Conservation (phyloP, 192 early-diverging fungal species). For the Lobosporangium transversale region DNA sequence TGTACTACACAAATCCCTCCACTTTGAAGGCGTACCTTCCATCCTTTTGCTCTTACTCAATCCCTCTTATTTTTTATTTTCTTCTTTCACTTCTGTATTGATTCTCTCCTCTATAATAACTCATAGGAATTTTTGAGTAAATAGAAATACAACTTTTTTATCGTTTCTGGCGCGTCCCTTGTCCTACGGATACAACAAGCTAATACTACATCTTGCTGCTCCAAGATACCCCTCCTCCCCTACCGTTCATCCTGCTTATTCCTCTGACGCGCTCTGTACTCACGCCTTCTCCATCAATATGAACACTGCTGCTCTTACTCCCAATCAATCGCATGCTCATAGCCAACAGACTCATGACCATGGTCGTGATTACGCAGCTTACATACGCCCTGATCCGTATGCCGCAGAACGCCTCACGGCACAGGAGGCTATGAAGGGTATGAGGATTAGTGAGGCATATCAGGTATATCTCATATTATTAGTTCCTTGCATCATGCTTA, state of each 20-base stretch:
- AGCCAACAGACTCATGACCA: not conserved
- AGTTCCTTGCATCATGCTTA: not conserved
- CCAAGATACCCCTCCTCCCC: too few relatives aligned
- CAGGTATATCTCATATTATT: slow-evolving; percentile 15
- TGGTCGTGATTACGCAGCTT: slow-evolving; percentile 10
- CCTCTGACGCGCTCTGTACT: too few relatives aligned
- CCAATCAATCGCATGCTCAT: slow-evolving; percentile 1
- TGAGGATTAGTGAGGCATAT: slow-evolving; percentile 40
- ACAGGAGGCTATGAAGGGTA: slow-evolving; percentile 49
- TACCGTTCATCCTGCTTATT: too few relatives aligned
- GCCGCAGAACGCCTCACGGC: slow-evolving; percentile 33
- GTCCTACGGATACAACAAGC: too few relatives aligned
- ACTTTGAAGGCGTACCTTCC: too few relatives aligned
- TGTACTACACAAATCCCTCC: too few relatives aligned
- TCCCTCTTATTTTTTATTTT: not conserved
- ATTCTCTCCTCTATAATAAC: too few relatives aligned
- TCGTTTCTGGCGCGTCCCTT: too few relatives aligned
- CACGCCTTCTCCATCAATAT: slow-evolving; percentile 8
- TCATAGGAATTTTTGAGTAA: too few relatives aligned
- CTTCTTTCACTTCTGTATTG: slow-evolving; percentile 1
- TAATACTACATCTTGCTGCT: too few relatives aligned
- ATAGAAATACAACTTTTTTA: too few relatives aligned
- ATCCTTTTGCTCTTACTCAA: not conserved
- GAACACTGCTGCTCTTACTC: slow-evolving; percentile 38
- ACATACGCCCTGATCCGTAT: slow-evolving; percentile 21